phyloP scores from a whole-genome alignment of 2,329 filamentous ascomycete species.

The Aureobasidium lini region DNA sequence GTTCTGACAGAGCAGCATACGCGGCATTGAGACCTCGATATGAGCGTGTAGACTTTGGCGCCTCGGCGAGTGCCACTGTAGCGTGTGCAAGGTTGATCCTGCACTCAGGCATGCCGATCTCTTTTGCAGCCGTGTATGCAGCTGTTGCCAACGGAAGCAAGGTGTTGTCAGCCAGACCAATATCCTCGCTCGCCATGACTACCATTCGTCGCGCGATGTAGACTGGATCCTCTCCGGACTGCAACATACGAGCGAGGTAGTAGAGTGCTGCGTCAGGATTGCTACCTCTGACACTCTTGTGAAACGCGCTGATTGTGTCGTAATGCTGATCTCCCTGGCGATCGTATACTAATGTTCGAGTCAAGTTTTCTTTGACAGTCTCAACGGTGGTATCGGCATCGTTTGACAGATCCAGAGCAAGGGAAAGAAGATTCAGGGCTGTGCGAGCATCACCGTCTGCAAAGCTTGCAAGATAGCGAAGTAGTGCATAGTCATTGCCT shows the following conservation, averaged over 20 bases:
- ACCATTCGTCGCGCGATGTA: constrained; percentile 90
- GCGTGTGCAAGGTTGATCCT: constrained; percentile 87
- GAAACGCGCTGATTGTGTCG: constrained; percentile 93
- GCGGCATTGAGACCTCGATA: constrained; percentile 80
- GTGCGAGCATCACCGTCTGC: constrained; percentile 89
- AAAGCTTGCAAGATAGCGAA: constrained; percentile 76
- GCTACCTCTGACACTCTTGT: constrained; percentile 86
- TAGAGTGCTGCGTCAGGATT: constrained; percentile 85
- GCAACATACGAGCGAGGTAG: constrained; percentile 91
- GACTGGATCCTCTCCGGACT: constrained; percentile 86
- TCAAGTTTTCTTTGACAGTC: constrained; percentile 72
- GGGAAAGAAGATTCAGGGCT: constrained; percentile 82
- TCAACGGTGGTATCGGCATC: constrained; percentile 61
- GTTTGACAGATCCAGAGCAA: constrained; percentile 70
- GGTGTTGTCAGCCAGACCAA: constrained; percentile 80
- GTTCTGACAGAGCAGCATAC: constrained; percentile 69
- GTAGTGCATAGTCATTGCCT: constrained; percentile 57
- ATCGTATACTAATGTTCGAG: constrained; percentile 91
- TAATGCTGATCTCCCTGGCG: constrained; percentile 94
- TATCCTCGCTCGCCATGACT: constrained; percentile 89
- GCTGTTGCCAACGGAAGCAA: constrained; percentile 79
- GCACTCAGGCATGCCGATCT: constrained; percentile 91
- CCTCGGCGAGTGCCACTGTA: constrained; percentile 69
- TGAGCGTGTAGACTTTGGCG: constrained; percentile 78
- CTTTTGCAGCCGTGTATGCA: constrained; percentile 79